Evolutionary conservation across 169 alveolate genomes (phyloP).

Genomic region (Babesia microti): DNA sequence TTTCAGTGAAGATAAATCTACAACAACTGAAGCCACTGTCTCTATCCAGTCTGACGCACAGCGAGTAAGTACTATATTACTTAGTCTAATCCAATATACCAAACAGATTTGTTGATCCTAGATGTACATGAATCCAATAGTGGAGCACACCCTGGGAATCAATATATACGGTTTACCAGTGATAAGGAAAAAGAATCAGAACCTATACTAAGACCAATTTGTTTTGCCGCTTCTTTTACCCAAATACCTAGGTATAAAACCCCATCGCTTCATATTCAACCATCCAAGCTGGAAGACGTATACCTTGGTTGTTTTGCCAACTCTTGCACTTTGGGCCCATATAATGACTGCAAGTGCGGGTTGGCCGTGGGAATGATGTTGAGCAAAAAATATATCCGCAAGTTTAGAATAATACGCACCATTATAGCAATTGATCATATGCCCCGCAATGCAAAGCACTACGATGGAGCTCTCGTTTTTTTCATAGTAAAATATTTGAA

Average conservation of each 20-base stretch:
- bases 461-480: conserved; percentile 28
- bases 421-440: conserved; percentile 9
- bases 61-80: no score
- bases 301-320: no score
- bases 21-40: conserved; percentile 2
- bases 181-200: conserved; percentile 13
- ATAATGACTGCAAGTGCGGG: conserved; percentile 34
- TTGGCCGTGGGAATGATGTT: conserved; percentile 23
- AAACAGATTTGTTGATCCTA: no score
- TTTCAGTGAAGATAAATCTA: neutral
- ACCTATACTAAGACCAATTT: conserved; percentile 22
- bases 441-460: no score
- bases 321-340: no score
- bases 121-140: conserved; percentile 24
- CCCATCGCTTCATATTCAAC: no score
- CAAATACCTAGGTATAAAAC: conserved; percentile 20
- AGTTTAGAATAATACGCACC: conserved; percentile 22
- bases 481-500: conserved; percentile 27
- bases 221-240: conserved; percentile 38
- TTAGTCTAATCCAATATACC: no score
- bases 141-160: conserved; percentile 26
- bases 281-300: no score
- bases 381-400: conserved; percentile 12
- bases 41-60: no score
- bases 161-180: conserved; percentile 24